These are phyloP conservation scores for Colletotrichum sp. DNA, from an alignment of 2,329 filamentous ascomycete genomes.

Conservation along the genomic window DNA sequence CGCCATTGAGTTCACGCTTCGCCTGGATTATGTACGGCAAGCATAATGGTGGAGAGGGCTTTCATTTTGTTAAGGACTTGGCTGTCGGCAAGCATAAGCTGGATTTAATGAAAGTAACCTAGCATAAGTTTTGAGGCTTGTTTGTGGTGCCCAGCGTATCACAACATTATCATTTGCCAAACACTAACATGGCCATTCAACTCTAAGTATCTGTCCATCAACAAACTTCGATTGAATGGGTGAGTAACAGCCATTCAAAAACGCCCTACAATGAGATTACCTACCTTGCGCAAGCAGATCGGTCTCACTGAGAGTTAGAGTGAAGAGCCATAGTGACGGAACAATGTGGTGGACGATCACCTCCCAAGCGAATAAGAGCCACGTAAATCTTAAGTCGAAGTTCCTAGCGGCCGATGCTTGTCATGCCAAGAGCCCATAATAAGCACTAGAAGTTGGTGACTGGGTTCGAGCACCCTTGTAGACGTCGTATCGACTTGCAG, in stretches of 20 bases:
- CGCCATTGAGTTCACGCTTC: too few relatives aligned
- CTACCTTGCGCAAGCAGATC: rapidly evolving
- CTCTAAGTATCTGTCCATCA: rapidly evolving
- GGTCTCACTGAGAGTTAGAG: rapidly evolving
- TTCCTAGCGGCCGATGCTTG: neutral
- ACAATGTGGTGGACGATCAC: neutral
- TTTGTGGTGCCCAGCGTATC: neutral
- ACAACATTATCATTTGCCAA: neutral
- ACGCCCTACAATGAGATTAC: rapidly evolving
- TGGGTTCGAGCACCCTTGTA: rapidly evolving
- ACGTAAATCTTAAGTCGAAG: rapidly evolving
- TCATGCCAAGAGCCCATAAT: neutral
- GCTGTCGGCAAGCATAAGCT: too few relatives aligned
- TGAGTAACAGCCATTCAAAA: neutral
- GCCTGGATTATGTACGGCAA: too few relatives aligned
- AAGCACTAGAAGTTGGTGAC: rapidly evolving
- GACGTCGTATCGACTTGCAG: neutral
- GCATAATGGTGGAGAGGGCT: too few relatives aligned
- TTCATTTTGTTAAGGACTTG: too few relatives aligned
- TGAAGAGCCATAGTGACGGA: neutral
- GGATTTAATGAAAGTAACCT: too few relatives aligned
- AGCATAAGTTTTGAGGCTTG: rapidly evolving
- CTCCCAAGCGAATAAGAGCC: neutral
- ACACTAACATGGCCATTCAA: rapidly evolving
- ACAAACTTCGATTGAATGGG: neutral